phyloP scores from a whole-genome alignment of 2,329 filamentous ascomycete species.

The Chrysoporthe austroafricana region DNA sequence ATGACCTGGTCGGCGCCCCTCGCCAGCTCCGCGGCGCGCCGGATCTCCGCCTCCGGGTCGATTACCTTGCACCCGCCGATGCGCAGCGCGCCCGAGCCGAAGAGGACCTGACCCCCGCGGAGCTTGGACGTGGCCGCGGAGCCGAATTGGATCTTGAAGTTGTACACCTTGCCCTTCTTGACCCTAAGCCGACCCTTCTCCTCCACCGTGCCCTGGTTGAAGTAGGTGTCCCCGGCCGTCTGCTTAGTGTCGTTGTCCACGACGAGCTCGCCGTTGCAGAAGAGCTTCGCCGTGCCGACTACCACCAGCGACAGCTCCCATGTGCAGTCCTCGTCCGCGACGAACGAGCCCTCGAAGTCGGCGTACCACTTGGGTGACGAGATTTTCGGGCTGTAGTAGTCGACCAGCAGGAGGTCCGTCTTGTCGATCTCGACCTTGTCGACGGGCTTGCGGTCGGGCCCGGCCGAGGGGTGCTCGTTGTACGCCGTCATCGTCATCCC shows the following conservation, averaged over 20 bases:
- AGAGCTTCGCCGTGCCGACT: constrained; percentile 67
- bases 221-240: constrained; percentile 59
- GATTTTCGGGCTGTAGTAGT: constrained; percentile 57
- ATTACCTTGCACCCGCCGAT: constrained; percentile 64
- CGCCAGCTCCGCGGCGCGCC: constrained; percentile 69
- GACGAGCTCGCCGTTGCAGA: constrained; percentile 63
- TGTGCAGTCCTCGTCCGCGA: constrained; percentile 61
- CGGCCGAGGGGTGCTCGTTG: constrained; percentile 56
- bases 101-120: constrained; percentile 51
- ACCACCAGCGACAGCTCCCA: constrained; percentile 71
- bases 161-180: constrained; percentile 57
- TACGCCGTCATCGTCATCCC: constrained; percentile 68
- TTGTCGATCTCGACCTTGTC: constrained; percentile 54
- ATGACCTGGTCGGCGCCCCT: constrained; percentile 75
- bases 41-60: constrained; percentile 62
- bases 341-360: constrained; percentile 63
- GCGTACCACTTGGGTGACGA: constrained; percentile 59
- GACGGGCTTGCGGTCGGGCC: constrained; percentile 50
- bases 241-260: constrained; percentile 71
- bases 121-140: constrained; percentile 56
- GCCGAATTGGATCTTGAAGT: constrained; percentile 56
- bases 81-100: constrained; percentile 64
- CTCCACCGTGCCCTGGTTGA: constrained; percentile 61
- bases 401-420: constrained; percentile 54
- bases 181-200: constrained; percentile 57